phyloP scores from a whole-genome alignment of 2,329 filamentous ascomycete genomes.

The Epichloe uncinata region DNA sequence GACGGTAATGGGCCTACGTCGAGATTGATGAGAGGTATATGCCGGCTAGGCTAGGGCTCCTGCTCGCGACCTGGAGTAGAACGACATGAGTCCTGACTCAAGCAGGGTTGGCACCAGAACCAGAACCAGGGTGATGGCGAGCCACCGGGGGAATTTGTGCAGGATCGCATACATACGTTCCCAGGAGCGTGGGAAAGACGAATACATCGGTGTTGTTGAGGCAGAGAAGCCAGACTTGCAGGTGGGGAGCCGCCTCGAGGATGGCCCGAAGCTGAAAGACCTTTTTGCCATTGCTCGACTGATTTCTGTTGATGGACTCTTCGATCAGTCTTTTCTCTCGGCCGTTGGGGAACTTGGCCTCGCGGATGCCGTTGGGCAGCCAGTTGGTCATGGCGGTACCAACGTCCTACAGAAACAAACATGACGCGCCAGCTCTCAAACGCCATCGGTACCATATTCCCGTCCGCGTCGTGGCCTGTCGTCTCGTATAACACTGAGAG shows the following conservation, averaged over 20 bases:
- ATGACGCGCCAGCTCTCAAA: conserved; percentile 35
- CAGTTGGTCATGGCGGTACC: conserved; percentile 27
- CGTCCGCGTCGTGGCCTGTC: conserved; percentile 30
- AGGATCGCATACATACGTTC: conserved; percentile 13
- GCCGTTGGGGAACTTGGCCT: conserved; percentile 11
- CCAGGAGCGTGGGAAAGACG: conserved; percentile 10
- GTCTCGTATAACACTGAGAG: conserved; percentile 24
- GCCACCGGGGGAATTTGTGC: conserved; percentile 15
- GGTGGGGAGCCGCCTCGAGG: conserved; percentile 26
- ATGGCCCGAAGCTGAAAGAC: conserved; percentile 26
- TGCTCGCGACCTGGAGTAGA: conserved; percentile 10
- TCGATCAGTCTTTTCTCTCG: conserved; percentile 30
- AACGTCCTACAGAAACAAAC: conserved; percentile 37
- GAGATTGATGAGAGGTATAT: conserved; percentile 22
- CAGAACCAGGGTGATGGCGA: conserved; percentile 13
- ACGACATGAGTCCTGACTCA: conserved; percentile 16
- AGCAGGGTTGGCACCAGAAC: conserved; percentile 13
- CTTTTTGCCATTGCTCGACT: conserved; percentile 26
- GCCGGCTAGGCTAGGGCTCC: conserved; percentile 18
- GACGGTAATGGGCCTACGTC: conserved; percentile 29
- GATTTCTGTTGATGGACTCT: conserved; percentile 40
- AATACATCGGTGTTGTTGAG: conserved; percentile 13
- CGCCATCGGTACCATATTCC: conserved; percentile 21
- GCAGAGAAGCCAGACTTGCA: conserved; percentile 28
- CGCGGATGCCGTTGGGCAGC: conserved; percentile 25